Conservation (phyloP, 768 basidiomycete genomes). For the Boletellus ananiceps region DNA sequence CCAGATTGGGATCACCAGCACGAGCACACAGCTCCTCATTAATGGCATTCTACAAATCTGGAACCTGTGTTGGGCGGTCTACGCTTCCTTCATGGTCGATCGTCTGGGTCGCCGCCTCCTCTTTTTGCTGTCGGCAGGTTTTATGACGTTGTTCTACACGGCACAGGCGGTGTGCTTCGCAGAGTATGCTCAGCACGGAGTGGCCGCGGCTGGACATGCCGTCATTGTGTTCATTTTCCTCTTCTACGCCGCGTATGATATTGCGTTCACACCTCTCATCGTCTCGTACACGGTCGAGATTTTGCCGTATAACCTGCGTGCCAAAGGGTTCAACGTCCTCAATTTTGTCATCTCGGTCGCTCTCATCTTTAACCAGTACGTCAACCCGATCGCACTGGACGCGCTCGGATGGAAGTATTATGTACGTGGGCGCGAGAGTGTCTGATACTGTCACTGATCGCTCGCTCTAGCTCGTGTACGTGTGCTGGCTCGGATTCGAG, state of each 20-base stretch:
- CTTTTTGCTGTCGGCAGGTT: slow-evolving; percentile 53
- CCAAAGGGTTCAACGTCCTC: slow-evolving; percentile 82
- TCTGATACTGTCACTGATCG: not conserved
- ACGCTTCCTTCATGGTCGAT: slow-evolving; percentile 59
- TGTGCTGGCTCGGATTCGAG: slow-evolving; percentile 66
- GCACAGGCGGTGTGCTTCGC: slow-evolving; percentile 67
- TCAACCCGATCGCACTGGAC: slow-evolving; percentile 74
- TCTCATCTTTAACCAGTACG: slow-evolving; percentile 87
- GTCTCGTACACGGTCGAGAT: slow-evolving; percentile 89
- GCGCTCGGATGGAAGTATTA: slow-evolving; percentile 74
- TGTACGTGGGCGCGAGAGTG: slow-evolving; percentile 29
- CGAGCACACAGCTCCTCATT: slow-evolving; percentile 68
- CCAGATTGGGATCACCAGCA: slow-evolving; percentile 59
- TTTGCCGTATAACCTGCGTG: slow-evolving; percentile 75
- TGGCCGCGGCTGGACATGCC: slow-evolving; percentile 51
- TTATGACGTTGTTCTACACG: slow-evolving; percentile 65
- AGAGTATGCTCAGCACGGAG: slow-evolving; percentile 42
- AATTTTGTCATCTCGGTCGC: slow-evolving; percentile 73
- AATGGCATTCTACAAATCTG: slow-evolving; percentile 83
- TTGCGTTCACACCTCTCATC: slow-evolving; percentile 84
- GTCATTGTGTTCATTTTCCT: slow-evolving; percentile 84
- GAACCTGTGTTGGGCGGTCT: slow-evolving; percentile 63
- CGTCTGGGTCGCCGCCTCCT: slow-evolving; percentile 64
- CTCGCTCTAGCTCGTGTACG: slow-evolving; percentile 53
- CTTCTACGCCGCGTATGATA: slow-evolving; percentile 73